A percentile compares a stretch with the other conserved stretches of the same genome.
phyloP scores from a whole-genome alignment of 352 stramenopile species.

The Pythium plurisporium region DNA sequence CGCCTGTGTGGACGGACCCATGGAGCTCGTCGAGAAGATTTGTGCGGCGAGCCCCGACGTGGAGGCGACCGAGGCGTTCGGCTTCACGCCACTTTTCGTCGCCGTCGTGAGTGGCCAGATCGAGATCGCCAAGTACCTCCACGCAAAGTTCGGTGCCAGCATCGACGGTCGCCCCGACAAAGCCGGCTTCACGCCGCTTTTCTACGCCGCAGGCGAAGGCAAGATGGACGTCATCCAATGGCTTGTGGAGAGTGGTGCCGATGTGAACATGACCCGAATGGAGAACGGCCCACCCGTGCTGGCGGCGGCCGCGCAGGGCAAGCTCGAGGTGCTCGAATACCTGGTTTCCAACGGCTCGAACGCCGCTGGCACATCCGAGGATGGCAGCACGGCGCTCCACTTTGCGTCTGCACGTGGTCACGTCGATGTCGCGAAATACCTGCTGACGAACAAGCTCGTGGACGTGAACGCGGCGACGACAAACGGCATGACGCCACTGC shows the following conservation, averaged over 20 bases:
- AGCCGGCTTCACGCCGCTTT: conserved; percentile 23
- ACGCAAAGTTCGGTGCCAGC: conserved; percentile 7
- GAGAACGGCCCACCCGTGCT: conserved; percentile 22
- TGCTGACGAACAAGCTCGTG: conserved; percentile 17
- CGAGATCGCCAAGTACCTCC: conserved; percentile 21
- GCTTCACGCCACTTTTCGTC: conserved; percentile 27
- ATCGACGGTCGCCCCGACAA: conserved; percentile 22
- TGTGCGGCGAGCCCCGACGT: conserved; percentile 13
- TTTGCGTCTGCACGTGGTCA: conserved; percentile 15
- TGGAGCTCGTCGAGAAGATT: conserved; percentile 23
- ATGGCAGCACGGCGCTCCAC: conserved; percentile 26
- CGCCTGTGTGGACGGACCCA: conserved; percentile 21
- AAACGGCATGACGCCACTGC: conserved; percentile 25
- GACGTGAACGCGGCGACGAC: conserved; percentile 20
- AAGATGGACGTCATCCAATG: conserved; percentile 14
- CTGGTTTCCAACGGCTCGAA: conserved; percentile 13
- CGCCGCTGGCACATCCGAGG: conserved; percentile 1
- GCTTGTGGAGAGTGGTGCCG: conserved; percentile 23
- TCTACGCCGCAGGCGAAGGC: conserved; percentile 20
- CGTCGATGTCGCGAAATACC: conserved; percentile 9
- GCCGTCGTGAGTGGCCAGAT: conserved; percentile 24
- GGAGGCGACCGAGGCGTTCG: conserved; percentile 20
- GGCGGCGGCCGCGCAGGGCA: conserved; percentile 21
- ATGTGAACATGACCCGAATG: conserved; percentile 17
- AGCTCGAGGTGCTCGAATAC: conserved; percentile 16